phyloP scores from a whole-genome alignment of 2,329 filamentous ascomycete species.

The Hirsutella rhossiliensis region DNA sequence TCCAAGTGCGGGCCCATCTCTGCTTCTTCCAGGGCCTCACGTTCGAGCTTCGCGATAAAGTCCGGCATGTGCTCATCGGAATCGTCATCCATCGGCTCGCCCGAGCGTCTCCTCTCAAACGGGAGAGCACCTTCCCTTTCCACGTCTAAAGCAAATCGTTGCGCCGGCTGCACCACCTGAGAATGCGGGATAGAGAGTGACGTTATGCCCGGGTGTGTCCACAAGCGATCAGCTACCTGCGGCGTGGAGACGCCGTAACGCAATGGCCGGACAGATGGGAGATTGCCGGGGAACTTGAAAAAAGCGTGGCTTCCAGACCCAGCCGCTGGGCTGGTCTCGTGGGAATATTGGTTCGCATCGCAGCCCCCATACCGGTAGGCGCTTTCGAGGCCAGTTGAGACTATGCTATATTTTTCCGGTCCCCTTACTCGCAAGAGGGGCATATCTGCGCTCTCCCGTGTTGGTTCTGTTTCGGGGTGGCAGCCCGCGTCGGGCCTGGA shows the following conservation, averaged over 20 bases:
- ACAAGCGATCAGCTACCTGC: background rate
- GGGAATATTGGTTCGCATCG: too few relatives aligned
- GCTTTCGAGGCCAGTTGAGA: too few relatives aligned
- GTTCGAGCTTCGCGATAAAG: slow-evolving; percentile 15
- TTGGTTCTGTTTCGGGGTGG: too few relatives aligned
- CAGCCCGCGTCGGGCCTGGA: too few relatives aligned
- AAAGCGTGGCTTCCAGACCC: background rate
- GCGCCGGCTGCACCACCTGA: background rate
- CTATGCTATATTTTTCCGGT: too few relatives aligned
- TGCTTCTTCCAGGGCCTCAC: slow-evolving; percentile 6
- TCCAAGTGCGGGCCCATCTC: background rate
- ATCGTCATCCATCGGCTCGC: background rate
- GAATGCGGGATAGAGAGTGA: background rate
- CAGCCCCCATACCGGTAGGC: too few relatives aligned
- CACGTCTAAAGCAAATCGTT: background rate
- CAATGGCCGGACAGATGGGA: background rate
- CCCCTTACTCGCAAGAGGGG: too few relatives aligned
- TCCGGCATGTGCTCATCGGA: slow-evolving; percentile 11
- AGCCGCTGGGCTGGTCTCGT: background rate
- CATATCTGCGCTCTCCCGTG: too few relatives aligned
- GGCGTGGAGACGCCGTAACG: background rate
- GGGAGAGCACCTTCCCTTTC: too few relatives aligned
- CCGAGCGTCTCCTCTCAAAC: background rate
- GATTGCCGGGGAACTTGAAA: background rate
- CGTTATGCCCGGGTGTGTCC: background rate